Percentiles rank a stretch among this genome's conserved stretches.
These are phyloP conservation scores for Trametes meyenii DNA, from an alignment of 768 basidiomycete genomes.

Conservation along the genomic window DNA sequence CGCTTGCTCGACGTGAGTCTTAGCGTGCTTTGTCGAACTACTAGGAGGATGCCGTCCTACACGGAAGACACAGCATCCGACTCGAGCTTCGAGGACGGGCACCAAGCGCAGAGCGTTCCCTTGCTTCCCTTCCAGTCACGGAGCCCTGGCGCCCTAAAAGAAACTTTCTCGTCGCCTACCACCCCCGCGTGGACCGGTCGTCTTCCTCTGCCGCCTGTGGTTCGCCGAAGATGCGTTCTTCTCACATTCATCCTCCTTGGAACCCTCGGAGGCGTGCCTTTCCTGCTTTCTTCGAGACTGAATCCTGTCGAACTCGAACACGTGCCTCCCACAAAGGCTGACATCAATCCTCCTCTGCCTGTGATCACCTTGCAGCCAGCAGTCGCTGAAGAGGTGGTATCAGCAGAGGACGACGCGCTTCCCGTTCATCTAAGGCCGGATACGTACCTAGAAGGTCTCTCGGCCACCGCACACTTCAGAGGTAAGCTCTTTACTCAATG, in stretches of 20 bases:
- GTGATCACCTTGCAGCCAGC: not conserved
- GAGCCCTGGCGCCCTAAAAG: constrained; percentile 9
- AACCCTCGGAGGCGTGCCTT: not conserved
- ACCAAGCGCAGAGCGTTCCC: not conserved
- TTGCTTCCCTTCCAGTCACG: constrained; percentile 8
- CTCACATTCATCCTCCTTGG: not conserved
- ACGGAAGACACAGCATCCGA: constrained; percentile 2
- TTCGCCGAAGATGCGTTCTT: constrained; percentile 1
- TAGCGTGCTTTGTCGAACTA: too few species aligned
- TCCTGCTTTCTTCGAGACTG: not conserved
- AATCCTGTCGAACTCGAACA: not conserved
- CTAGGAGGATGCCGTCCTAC: not conserved
- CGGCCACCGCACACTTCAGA: constrained; percentile 52
- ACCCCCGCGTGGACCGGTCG: not conserved
- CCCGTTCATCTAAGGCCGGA: constrained; percentile 13
- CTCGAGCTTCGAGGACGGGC: constrained; percentile 9
- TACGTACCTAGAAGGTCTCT: constrained; percentile 40
- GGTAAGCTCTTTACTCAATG: constrained; percentile 1
- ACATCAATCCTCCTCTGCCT: not conserved
- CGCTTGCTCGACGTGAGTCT: not conserved
- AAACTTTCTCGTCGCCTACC: constrained; percentile 6
- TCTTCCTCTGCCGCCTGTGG: not conserved
- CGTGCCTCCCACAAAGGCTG: not conserved
- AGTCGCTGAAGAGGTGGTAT: not conserved
- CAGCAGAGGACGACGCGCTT: not conserved